These are phyloP conservation scores for Jaminaea rosea DNA, from an alignment of 1,284 basidiomycete genomes.

Conservation along the genomic window DNA sequence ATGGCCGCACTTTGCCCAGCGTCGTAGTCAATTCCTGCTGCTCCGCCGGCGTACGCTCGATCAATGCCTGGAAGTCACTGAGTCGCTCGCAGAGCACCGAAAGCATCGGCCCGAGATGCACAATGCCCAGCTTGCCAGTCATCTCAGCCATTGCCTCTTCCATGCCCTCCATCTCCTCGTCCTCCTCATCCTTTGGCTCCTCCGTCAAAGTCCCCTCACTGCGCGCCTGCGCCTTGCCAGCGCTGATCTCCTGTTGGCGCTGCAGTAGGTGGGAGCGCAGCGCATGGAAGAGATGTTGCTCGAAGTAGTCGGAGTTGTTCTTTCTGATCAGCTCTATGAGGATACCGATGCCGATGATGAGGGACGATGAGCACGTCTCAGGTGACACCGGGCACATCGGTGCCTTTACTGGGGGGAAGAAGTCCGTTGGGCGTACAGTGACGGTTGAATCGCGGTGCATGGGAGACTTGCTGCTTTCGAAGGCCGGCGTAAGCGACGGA, in stretches of 20 bases:
- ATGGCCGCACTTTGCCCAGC: constrained; percentile 55
- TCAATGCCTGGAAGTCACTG: constrained; percentile 62
- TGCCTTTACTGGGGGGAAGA: constrained; percentile 29
- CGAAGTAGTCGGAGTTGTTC: constrained; percentile 98
- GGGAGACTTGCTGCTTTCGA: too few relatives aligned
- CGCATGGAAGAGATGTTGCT: constrained; percentile 95
- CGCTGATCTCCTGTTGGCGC: constrained; percentile 61
- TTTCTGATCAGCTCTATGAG: constrained; percentile 94
- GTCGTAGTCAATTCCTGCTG: constrained; percentile 51
- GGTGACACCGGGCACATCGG: constrained; percentile 42
- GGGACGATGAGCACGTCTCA: constrained; percentile 74
- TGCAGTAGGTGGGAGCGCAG: constrained; percentile 80
- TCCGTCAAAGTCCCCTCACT: background rate
- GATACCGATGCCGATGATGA: constrained; percentile 78
- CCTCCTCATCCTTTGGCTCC: constrained; percentile 28
- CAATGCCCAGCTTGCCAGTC: constrained; percentile 82
- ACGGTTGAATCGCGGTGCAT: constrained; percentile 39
- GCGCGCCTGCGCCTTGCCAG: constrained; percentile 17
- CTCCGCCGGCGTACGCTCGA: constrained; percentile 65
- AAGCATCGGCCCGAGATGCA: constrained; percentile 78
- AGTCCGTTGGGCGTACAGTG: constrained; percentile 27
- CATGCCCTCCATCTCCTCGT: constrained; percentile 51
- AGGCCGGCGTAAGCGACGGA: constrained; percentile 12
- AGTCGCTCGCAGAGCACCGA: constrained; percentile 67
- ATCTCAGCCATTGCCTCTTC: constrained; percentile 77